phyloP scores from a whole-genome alignment of 2,329 filamentous ascomycete genomes.

The Dothideomycetes sp. region DNA sequence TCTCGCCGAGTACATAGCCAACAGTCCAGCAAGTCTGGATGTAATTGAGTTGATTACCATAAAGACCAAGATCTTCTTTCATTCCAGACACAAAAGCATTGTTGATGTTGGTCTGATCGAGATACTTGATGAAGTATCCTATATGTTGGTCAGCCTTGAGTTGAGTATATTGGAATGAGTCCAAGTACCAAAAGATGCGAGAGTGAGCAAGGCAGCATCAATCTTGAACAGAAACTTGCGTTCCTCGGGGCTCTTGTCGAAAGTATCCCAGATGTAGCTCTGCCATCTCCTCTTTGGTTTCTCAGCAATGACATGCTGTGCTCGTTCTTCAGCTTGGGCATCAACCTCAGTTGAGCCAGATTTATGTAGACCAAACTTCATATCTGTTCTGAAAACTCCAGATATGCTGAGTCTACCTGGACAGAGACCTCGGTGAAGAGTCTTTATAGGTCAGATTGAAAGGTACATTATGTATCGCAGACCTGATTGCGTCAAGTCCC shows the following conservation, averaged over 20 bases:
- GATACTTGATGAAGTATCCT: conserved; percentile 20
- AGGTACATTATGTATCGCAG: too few species aligned
- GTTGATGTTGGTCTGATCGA: conserved; percentile 33
- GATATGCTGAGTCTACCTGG: neutral
- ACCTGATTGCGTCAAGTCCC: too few species aligned
- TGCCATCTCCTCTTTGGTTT: conserved; percentile 33
- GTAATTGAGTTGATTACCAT: conserved; percentile 48
- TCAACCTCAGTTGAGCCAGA: neutral
- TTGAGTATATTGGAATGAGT: conserved; percentile 17
- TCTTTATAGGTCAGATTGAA: too few species aligned
- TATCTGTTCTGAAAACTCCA: neutral
- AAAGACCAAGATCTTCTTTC: conserved; percentile 45
- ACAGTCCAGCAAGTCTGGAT: conserved; percentile 50
- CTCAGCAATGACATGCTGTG: conserved; percentile 14
- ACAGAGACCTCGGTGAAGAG: neutral
- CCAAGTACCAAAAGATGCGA: conserved; percentile 33
- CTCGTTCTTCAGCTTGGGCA: conserved; percentile 1
- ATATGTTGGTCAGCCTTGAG: conserved; percentile 33
- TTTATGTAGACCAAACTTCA: neutral
- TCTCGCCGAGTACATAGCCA: conserved; percentile 49
- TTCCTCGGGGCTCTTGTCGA: conserved; percentile 44
- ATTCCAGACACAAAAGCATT: conserved; percentile 37
- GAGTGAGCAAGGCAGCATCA: conserved; percentile 40
- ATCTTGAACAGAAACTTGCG: conserved; percentile 41
- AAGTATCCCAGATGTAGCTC: conserved; percentile 44